Percentiles rank a stretch among this genome's conserved stretches.
phyloP scores from a whole-genome alignment of 176 grass and related monocot species.

The Alopecurus myosuroides region DNA sequence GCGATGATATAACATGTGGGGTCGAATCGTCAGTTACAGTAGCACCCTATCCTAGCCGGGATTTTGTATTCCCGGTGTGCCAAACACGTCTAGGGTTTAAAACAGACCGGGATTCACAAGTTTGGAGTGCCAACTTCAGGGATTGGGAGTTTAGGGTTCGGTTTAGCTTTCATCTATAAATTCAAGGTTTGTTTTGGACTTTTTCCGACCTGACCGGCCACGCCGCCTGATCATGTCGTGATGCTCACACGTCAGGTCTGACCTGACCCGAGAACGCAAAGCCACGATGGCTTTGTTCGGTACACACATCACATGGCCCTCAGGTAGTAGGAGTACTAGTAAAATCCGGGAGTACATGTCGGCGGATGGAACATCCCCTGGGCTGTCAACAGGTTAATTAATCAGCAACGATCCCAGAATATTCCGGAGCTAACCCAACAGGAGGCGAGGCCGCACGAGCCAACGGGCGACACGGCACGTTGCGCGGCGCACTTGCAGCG shows the following conservation, averaged over 20 bases:
- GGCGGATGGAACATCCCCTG: background rate
- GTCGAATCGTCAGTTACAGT: no score
- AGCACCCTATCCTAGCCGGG: no score
- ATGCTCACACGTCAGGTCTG: slow-evolving; percentile 17
- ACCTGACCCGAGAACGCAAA: background rate
- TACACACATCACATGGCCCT: background rate
- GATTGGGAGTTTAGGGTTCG: no score
- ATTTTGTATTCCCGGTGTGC: no score
- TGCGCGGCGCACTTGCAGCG: background rate
- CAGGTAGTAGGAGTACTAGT: background rate
- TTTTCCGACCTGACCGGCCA: background rate
- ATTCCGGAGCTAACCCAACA: background rate
- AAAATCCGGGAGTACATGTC: background rate
- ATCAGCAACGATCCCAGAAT: background rate
- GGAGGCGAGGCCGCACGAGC: background rate
- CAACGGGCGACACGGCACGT: slow-evolving; percentile 18
- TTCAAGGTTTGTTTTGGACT: no score
- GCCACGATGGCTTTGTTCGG: no score
- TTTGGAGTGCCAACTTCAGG: no score
- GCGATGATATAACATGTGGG: no score
- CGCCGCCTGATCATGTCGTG: background rate
- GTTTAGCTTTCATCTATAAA: no score
- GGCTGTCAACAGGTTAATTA: background rate
- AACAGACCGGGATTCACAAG: no score
- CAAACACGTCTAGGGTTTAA: no score